These are phyloP conservation scores for Populus hybrid DNA, from an alignment of 441 rosid genomes.

Conservation along the genomic window DNA sequence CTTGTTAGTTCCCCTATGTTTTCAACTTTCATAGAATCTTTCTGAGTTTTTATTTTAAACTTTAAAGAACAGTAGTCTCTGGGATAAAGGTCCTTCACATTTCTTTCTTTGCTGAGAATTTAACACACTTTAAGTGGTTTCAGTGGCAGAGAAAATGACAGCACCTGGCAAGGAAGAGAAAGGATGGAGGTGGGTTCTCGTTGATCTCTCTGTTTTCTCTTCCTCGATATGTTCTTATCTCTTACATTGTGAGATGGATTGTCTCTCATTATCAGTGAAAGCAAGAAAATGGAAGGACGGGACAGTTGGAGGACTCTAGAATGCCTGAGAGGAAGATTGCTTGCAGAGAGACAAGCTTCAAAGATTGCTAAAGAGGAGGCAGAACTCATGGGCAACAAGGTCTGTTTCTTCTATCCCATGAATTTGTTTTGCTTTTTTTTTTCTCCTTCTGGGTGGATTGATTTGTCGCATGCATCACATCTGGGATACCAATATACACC, in stretches of 20 bases:
- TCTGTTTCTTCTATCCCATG: slow-evolving; percentile 10
- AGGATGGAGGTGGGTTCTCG: slow-evolving; percentile 31
- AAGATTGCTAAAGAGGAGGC: slow-evolving; percentile 61
- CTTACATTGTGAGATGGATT: slow-evolving; percentile 17
- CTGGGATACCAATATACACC: background rate
- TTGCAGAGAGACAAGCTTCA: slow-evolving; percentile 84
- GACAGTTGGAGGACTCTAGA: slow-evolving; percentile 60
- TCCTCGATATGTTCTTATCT: background rate
- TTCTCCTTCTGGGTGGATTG: background rate
- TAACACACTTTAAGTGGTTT: slow-evolving; percentile 8
- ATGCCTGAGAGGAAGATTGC: slow-evolving; percentile 76
- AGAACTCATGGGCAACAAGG: slow-evolving; percentile 55
- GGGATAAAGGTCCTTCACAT: background rate
- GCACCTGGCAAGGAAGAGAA: slow-evolving; percentile 26
- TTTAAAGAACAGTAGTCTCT: background rate
- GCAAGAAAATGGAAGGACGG: slow-evolving; percentile 40
- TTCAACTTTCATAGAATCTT: background rate
- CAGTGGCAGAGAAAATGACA: slow-evolving; percentile 24
- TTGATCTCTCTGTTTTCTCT: slow-evolving; percentile 13
- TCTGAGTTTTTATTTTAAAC: background rate
- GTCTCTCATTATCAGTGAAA: slow-evolving; percentile 37
- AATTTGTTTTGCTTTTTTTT: background rate
- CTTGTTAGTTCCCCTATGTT: background rate
- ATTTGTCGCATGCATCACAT: background rate
- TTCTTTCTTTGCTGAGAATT: background rate